Evolutionary conservation across 257 asterid genomes (phyloP).

Genomic region (Nicotiana tabacum): DNA sequence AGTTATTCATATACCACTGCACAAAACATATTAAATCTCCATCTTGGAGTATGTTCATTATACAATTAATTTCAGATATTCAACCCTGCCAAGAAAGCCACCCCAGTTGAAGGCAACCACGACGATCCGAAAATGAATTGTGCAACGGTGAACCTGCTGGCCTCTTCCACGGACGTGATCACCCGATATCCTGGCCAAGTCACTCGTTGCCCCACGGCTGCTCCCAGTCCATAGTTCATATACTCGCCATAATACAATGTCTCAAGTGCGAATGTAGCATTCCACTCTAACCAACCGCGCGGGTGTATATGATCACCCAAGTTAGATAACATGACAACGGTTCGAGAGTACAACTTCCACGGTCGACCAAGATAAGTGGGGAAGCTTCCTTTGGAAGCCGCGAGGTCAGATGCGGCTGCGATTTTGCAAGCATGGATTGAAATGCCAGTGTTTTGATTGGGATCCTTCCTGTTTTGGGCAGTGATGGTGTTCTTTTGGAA

Average conservation of each 20-base stretch:
- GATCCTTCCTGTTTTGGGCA: constrained; percentile 94
- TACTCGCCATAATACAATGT: constrained; percentile 93
- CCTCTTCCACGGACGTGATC: constrained; percentile 50
- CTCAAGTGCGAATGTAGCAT: constrained; percentile 60
- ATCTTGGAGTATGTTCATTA: background rate
- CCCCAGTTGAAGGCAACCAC: constrained; percentile 96
- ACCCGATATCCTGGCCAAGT: constrained; percentile 86
- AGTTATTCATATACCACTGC: constrained; percentile 8
- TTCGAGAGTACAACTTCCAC: constrained; percentile 82
- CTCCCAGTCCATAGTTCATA: constrained; percentile 85
- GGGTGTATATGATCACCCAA: constrained; percentile 82
- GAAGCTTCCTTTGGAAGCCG: constrained; percentile 37
- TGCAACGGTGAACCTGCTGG: constrained; percentile 70
- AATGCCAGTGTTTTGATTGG: constrained; percentile 91
- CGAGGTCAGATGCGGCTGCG: constrained; percentile 60
- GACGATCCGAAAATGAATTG: constrained; percentile 78
- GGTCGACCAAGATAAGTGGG: constrained; percentile 89
- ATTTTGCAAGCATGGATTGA: constrained; percentile 80
- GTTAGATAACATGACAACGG: constrained; percentile 68
- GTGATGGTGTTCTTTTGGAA: constrained; percentile 80
- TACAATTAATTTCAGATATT: background rate
- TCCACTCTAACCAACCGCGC: constrained; percentile 93
- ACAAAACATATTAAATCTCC: background rate
- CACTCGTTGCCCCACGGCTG: constrained; percentile 61
- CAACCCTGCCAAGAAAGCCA: constrained; percentile 78